Conservation (phyloP, 2,329 filamentous ascomycete species). For the Colletotrichum eleusines region DNA sequence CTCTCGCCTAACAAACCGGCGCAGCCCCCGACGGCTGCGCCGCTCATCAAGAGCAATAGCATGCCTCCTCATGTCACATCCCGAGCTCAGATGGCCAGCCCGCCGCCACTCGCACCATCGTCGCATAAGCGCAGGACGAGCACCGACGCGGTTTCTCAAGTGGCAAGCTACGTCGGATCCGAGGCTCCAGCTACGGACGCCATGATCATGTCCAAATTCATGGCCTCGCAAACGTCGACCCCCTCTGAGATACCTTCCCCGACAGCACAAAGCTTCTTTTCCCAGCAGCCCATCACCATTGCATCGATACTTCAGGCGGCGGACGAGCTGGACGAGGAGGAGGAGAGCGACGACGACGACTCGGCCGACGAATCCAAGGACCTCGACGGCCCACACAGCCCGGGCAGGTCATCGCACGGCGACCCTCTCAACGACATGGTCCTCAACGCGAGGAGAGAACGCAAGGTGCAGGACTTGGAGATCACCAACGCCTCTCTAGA, state of each 20-base stretch:
- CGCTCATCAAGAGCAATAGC: conserved; percentile 40
- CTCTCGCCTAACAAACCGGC: conserved; percentile 63
- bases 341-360: conserved; percentile 41
- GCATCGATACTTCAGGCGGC: conserved; percentile 68
- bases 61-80: conserved; percentile 42
- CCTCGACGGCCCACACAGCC: conserved; percentile 61
- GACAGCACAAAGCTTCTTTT: conserved; percentile 45
- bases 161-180: conserved; percentile 47
- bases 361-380: conserved; percentile 45
- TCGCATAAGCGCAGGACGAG: conserved; percentile 57
- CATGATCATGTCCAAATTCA: conserved; percentile 51
- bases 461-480: conserved; percentile 95
- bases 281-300: conserved; percentile 58
- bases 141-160: conserved; percentile 54
- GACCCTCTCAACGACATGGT: conserved; percentile 81
- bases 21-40: conserved; percentile 36
- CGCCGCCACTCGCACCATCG: conserved; percentile 53
- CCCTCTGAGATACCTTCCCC: conserved; percentile 55
- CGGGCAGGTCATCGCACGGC: conserved; percentile 66
- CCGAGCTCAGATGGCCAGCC: conserved; percentile 51
- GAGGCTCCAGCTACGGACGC: conserved; percentile 51
- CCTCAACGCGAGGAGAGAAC: conserved; percentile 88
- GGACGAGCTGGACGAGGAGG: conserved; percentile 57
- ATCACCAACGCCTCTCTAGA: conserved; percentile 96
- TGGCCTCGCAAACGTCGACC: conserved; percentile 50